Evolutionary conservation across 1,284 basidiomycete genomes (phyloP).

Genomic region (Tylopilus sp.): DNA sequence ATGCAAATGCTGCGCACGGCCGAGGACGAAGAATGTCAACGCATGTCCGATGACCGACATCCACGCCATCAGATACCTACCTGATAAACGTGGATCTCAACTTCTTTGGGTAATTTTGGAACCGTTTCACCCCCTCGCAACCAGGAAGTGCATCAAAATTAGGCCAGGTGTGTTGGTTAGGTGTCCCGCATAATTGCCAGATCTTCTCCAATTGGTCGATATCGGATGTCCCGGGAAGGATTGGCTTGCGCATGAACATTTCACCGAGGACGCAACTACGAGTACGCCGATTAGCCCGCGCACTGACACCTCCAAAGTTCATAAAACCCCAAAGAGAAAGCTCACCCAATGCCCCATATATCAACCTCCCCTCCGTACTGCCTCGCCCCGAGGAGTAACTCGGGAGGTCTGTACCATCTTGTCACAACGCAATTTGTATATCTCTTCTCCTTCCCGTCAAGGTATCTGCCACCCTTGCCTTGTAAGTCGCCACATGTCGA

Average conservation of each 20-base stretch:
- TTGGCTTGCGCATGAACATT: conserved; percentile 88
- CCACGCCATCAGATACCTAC: conserved; percentile 37
- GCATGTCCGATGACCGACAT: neutral
- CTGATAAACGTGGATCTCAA: conserved; percentile 57
- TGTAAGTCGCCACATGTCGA: conserved; percentile 20
- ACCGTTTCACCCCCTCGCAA: conserved; percentile 73
- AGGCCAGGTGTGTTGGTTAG: conserved; percentile 80
- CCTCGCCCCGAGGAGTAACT: conserved; percentile 85
- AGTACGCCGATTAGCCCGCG: conserved; percentile 4
- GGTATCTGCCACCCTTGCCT: conserved; percentile 39
- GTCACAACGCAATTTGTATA: conserved; percentile 99
- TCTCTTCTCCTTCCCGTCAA: conserved; percentile 55
- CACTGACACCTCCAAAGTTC: neutral
- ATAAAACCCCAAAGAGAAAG: conserved; percentile 16
- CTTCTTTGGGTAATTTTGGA: conserved; percentile 48
- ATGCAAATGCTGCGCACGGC: conserved; percentile 41
- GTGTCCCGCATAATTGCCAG: conserved; percentile 84
- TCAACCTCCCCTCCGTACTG: conserved; percentile 94
- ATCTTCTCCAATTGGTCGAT: conserved; percentile 90
- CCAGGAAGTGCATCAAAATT: conserved; percentile 77
- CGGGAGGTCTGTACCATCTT: conserved; percentile 96
- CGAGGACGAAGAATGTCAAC: conserved; percentile 10
- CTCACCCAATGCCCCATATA: conserved; percentile 96
- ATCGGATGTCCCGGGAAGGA: conserved; percentile 86
- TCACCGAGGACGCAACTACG: conserved; percentile 88